A percentile compares a stretch with the other conserved stretches of the same genome.
Evolutionary conservation across 1,284 basidiomycete species (phyloP).

Genomic region (Earliella scabrosa): DNA sequence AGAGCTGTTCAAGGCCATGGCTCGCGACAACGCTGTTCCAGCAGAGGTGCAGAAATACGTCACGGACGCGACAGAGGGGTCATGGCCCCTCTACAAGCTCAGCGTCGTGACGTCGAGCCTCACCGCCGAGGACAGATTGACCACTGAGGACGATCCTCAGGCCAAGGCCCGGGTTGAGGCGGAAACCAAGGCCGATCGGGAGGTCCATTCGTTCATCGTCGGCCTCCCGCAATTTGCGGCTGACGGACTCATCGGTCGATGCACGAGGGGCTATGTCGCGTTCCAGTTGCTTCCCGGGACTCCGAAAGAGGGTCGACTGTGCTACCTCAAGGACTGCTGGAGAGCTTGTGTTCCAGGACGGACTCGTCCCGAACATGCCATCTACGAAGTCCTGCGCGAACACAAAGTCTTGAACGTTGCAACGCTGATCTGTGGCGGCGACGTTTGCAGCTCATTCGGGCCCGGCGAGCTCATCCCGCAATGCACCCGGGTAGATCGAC

Average conservation of each 20-base stretch:
- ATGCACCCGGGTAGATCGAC: no score
- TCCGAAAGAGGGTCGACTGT: conserved; percentile 38
- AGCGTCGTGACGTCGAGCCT: background rate
- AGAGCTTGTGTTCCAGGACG: background rate
- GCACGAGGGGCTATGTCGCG: background rate
- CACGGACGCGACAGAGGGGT: background rate
- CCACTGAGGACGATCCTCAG: no score
- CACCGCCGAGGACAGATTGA: background rate
- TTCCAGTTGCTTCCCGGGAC: background rate
- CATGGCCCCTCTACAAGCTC: background rate
- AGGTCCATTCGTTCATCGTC: background rate
- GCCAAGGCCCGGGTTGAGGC: no score
- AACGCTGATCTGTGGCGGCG: conserved; percentile 7
- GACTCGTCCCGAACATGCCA: background rate
- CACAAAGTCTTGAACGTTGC: background rate
- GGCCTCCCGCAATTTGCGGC: background rate
- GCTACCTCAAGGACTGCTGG: conserved; percentile 13
- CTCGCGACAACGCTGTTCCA: background rate
- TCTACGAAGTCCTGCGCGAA: background rate
- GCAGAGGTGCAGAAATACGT: background rate
- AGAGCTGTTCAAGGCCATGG: background rate
- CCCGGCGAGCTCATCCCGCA: no score
- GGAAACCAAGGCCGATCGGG: no score
- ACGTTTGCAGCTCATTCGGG: no score
- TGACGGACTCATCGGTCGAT: background rate